Evolutionary conservation across 768 basidiomycete species (phyloP).

Genomic region (Mycena galericulata): DNA sequence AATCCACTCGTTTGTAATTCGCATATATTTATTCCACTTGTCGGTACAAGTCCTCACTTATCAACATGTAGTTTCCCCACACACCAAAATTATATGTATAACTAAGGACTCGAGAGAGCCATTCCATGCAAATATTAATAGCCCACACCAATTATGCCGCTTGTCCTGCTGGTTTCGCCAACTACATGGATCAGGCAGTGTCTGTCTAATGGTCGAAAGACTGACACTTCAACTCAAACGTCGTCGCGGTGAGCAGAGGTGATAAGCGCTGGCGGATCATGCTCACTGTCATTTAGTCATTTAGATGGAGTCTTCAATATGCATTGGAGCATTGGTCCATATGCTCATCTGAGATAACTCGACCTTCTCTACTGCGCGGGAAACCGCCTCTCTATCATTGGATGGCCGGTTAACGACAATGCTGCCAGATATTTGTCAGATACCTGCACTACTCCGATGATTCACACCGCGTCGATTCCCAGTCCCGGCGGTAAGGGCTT

Average conservation of each 20-base stretch:
- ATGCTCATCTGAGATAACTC: neutral
- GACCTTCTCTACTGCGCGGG: no score
- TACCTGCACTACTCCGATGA: no score
- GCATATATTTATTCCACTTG: slow-evolving; percentile 17
- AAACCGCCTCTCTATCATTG: no score
- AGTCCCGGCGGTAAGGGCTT: no score
- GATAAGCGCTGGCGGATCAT: neutral
- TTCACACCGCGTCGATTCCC: no score
- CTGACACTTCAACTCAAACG: no score
- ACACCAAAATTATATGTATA: slow-evolving; percentile 12
- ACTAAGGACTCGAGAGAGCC: neutral
- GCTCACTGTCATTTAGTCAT: no score
- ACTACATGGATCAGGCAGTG: no score
- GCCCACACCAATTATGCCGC: neutral
- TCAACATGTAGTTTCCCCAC: slow-evolving; percentile 13
- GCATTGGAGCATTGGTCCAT: neutral
- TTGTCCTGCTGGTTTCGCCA: no score
- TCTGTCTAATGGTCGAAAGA: neutral
- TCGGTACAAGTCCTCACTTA: neutral
- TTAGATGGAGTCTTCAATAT: neutral
- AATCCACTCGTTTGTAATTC: slow-evolving; percentile 15
- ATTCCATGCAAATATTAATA: neutral
- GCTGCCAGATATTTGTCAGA: no score
- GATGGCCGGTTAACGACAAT: no score
- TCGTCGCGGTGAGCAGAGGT: no score